Percentiles rank a stretch among this genome's conserved stretches.
These are phyloP conservation scores for Aotearoamyces nothofagi DNA, from an alignment of 2,329 filamentous ascomycete genomes.

Conservation along the genomic window DNA sequence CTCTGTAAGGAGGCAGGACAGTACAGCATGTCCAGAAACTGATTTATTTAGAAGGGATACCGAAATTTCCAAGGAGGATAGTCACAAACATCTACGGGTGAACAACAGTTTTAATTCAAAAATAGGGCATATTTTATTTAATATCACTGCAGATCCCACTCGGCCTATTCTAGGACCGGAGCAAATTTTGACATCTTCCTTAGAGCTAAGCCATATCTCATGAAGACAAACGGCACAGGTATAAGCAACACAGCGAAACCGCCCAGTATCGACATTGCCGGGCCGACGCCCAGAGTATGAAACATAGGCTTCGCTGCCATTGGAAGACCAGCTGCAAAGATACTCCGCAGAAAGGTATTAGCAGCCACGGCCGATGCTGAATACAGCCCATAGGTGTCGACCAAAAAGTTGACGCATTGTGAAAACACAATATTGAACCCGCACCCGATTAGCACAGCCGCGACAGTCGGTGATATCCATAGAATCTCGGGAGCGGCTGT, in stretches of 20 bases:
- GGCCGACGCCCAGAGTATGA: constrained; percentile 46
- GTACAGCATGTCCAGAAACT: no score
- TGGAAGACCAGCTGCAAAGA: constrained; percentile 28
- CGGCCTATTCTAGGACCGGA: no score
- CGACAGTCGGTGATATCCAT: constrained; percentile 12
- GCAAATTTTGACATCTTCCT: constrained; percentile 28
- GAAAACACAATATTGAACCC: constrained; percentile 19
- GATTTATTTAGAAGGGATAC: no score
- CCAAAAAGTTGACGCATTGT: constrained; percentile 17
- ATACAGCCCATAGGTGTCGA: constrained; percentile 30
- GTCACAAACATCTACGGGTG: no score
- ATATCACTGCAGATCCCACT: no score
- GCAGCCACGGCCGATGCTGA: constrained; percentile 29
- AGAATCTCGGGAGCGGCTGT: constrained; percentile 12
- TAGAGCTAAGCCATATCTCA: constrained; percentile 20
- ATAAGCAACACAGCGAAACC: constrained; percentile 36
- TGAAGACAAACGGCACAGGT: constrained; percentile 40
- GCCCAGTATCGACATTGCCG: constrained; percentile 47
- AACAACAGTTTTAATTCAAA: no score
- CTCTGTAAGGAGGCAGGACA: no score
- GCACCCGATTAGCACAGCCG: constrained; percentile 14
- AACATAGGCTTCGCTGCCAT: constrained; percentile 34
- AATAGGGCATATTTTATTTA: no score
- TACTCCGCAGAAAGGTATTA: constrained; percentile 27
- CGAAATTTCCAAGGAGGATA: no score